phyloP scores from a whole-genome alignment of 441 rosid species.

The Corymbia citriodora region DNA sequence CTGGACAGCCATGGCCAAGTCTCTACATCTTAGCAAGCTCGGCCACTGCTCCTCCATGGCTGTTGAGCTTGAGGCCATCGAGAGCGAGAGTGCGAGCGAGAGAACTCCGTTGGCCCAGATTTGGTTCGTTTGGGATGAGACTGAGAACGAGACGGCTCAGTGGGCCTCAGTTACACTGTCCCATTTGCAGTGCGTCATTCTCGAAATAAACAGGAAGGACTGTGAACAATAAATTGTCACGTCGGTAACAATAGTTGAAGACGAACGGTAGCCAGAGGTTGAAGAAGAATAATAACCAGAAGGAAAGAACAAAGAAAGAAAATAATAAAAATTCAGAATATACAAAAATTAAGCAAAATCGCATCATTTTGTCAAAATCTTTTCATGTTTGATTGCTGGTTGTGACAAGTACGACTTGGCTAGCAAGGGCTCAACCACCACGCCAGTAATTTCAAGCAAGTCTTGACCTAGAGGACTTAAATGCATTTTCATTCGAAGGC shows the following conservation, averaged over 20 bases:
- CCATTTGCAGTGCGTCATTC: too few relatives aligned
- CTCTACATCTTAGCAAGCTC: too few relatives aligned
- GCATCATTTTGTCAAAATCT: not conserved
- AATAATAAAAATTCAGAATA: not conserved
- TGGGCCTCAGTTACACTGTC: too few relatives aligned
- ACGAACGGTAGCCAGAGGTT: not conserved
- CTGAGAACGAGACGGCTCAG: too few relatives aligned
- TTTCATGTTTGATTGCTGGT: not conserved
- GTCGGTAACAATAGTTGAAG: not conserved
- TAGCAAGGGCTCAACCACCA: not conserved
- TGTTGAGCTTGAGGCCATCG: too few relatives aligned
- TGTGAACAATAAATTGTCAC: not conserved
- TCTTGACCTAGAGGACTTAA: not conserved
- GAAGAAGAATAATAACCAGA: not conserved
- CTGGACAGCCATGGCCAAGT: too few relatives aligned
- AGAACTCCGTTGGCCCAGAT: too few relatives aligned
- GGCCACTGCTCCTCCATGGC: too few relatives aligned
- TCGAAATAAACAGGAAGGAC: too few relatives aligned
- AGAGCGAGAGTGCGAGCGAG: too few relatives aligned
- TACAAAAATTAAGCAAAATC: not conserved
- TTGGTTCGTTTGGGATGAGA: too few relatives aligned
- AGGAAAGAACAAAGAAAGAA: not conserved
- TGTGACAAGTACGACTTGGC: rapidly evolving
- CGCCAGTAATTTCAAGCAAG: not conserved
- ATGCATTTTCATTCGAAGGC: not conserved